Percentiles rank a stretch among this genome's conserved stretches.
These are phyloP conservation scores for Tolypocladium cylindrosporum DNA, from an alignment of 2,329 filamentous ascomycete genomes.

Conservation along the genomic window DNA sequence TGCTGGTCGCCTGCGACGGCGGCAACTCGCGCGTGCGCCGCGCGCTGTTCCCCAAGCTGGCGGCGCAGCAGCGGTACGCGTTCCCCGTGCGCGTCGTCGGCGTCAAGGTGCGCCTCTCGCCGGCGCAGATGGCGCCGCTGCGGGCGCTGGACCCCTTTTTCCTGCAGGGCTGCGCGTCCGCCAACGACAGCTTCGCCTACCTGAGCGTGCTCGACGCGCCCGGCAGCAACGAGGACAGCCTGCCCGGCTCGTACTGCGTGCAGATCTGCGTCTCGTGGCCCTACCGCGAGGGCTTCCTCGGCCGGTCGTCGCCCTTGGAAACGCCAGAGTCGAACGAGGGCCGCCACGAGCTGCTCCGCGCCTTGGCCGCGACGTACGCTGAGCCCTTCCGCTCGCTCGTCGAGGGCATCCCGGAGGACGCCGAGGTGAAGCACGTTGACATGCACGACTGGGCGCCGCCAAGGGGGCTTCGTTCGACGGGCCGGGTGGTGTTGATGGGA, in stretches of 20 bases:
- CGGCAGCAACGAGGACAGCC: conserved; percentile 22
- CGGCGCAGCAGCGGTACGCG: conserved; percentile 15
- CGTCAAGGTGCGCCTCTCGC: conserved; percentile 28
- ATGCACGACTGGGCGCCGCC: conserved; percentile 38
- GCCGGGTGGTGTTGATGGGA: conserved; percentile 36
- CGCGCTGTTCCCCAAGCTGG: conserved; percentile 20
- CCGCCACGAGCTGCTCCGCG: conserved; percentile 30
- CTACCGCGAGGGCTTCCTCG: conserved; percentile 22
- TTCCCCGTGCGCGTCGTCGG: conserved; percentile 41
- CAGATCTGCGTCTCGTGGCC: conserved; percentile 46
- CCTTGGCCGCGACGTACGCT: conserved; percentile 34
- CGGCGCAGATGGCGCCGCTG: conserved; percentile 30
- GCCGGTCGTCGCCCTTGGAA: conserved; percentile 18
- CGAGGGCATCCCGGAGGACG: conserved; percentile 26
- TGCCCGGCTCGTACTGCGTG: conserved; percentile 27
- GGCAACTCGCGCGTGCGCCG: conserved; percentile 31
- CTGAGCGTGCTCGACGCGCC: conserved; percentile 43
- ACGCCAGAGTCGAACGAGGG: conserved; percentile 29
- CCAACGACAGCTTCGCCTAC: conserved; percentile 40
- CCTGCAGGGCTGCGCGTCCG: conserved; percentile 42
- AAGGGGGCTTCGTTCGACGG: conserved; percentile 22
- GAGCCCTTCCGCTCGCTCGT: conserved; percentile 36
- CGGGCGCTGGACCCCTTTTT: conserved; percentile 41
- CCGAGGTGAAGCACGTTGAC: conserved; percentile 33
- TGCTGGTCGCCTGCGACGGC: conserved; percentile 43